Evolutionary conservation across 768 basidiomycete genomes (phyloP), one percentile per base, ranked within the genome.

Genomic region (Ephemerocybe angulata): DNA sequence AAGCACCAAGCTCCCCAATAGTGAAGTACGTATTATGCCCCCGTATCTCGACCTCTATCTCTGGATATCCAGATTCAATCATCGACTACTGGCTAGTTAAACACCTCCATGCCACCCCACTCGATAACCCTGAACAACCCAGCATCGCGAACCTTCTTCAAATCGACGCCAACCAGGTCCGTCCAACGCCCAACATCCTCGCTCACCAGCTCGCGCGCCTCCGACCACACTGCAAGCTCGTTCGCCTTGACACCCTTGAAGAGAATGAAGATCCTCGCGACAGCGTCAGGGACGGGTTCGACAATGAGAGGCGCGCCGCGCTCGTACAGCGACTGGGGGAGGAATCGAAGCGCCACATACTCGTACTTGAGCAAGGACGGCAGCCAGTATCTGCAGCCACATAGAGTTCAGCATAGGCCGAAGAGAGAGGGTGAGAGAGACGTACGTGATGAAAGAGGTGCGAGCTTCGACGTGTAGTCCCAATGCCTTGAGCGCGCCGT

Each of bases 81-180:
- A n/a, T n/a, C n/a, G n/a, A n/a, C n/a, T n/a, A n/a, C n/a, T n/a
- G n/a, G n/a, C n/a, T n/a, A n/a, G n/a, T n/a, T n/a, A n/a, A 57
- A 33, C 17, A 76, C 63, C 59, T 77, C 72, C 74, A 76, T 76
- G 3, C 73, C 76, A 21, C 75, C 76, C 77, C 76, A 79, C 52
- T 79, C 77, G 42, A 79, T 31, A 0, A 75, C 74, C 11, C 76
- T 53, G 53, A 73, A 76, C 51, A 74, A 50, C 6, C 56, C 50
- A 5, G 44, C 53, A 46, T 76, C 66, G 21, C 52, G 50, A 22
- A 62, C 65, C 17, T 61, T 55, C 15, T 55, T 63, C 3, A 49
- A 42, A 37, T 73, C 63, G 2, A 74, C 64, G 4, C 73, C 76
- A 4, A 76, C 75, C 2, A 73, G 60, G 1, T 54, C 51, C 22